phyloP scores from a whole-genome alignment of 768 basidiomycete species.

The Chlorophyllum brunneum region DNA sequence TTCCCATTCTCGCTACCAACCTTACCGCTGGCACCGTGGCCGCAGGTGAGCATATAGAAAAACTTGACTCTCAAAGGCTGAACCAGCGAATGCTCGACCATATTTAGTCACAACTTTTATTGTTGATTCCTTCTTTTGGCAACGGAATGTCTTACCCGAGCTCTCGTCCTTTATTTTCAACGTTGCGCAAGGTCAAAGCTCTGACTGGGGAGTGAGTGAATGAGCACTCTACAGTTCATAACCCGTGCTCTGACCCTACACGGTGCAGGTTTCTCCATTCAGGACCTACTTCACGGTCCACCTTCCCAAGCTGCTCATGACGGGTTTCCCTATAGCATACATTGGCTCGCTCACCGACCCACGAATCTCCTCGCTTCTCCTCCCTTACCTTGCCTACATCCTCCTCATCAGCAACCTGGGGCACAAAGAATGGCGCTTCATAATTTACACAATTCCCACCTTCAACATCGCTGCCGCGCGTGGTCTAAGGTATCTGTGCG shows the following conservation, averaged over 20 bases:
- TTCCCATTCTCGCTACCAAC: conserved; percentile 44
- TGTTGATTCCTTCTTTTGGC: conserved; percentile 90
- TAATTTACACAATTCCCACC: conserved; percentile 81
- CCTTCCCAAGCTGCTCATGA: conserved; percentile 77
- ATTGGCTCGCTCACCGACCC: conserved; percentile 47
- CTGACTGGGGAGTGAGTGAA: conserved; percentile 85
- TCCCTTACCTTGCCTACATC: conserved; percentile 52
- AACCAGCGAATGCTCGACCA: neutral
- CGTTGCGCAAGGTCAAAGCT: conserved; percentile 77
- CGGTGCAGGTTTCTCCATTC: conserved; percentile 55
- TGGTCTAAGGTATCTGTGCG: conserved; percentile 63
- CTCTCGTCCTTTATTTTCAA: conserved; percentile 79
- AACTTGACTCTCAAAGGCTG: neutral
- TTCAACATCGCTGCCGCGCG: conserved; percentile 79
- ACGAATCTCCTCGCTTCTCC: conserved; percentile 46
- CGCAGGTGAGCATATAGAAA: conserved; percentile 37
- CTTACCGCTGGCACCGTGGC: conserved; percentile 45
- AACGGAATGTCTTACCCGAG: conserved; percentile 69
- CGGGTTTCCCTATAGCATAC: conserved; percentile 55
- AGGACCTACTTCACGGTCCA: conserved; percentile 60
- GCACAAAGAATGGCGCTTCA: conserved; percentile 98
- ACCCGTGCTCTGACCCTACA: conserved; percentile 22
- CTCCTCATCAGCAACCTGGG: conserved; percentile 67
- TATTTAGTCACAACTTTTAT: conserved; percentile 50
- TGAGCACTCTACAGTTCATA: conserved; percentile 4